Conservation (phyloP, 805 yeast species). For the Kazachstania viticola region DNA sequence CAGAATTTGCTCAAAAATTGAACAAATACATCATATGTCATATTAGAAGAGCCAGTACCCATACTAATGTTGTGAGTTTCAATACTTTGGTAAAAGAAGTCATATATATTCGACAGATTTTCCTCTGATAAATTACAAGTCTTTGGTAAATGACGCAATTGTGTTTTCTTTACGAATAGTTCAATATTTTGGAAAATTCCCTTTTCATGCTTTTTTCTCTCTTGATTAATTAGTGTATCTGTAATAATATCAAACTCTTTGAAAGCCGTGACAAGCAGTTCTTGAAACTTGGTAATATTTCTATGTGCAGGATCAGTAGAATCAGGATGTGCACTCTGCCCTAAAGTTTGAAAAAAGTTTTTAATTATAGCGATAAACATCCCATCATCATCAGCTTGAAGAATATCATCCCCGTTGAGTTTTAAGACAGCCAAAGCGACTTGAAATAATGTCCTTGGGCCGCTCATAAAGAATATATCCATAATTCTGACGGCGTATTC, state of each 20-base stretch:
- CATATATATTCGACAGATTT: constrained; percentile 65
- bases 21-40: constrained; percentile 63
- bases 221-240: constrained; percentile 58
- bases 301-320: constrained; percentile 53
- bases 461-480: constrained; percentile 83
- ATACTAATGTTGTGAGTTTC: constrained; percentile 47
- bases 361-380: constrained; percentile 78
- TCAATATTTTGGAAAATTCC: constrained; percentile 80
- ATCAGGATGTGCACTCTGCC: constrained; percentile 67
- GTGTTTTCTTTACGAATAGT: constrained; percentile 82
- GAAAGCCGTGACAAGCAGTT: constrained; percentile 81
- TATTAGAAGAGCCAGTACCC: constrained; percentile 48
- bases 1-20: constrained; percentile 69
- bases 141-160: constrained; percentile 74
- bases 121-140: constrained; percentile 46
- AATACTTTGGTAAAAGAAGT: constrained; percentile 68
- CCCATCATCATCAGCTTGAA: constrained; percentile 83
- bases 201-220: constrained; percentile 59
- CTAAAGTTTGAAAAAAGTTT: constrained; percentile 65
- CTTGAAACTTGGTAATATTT: constrained; percentile 76
- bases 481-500: constrained; percentile 85
- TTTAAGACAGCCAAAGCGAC: constrained; percentile 86
- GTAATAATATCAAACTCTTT: constrained; percentile 76
- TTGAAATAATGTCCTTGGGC: constrained; percentile 81
- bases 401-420: constrained; percentile 73